phyloP scores from a whole-genome alignment of 768 basidiomycete genomes.

The Lentinula lateritia region DNA sequence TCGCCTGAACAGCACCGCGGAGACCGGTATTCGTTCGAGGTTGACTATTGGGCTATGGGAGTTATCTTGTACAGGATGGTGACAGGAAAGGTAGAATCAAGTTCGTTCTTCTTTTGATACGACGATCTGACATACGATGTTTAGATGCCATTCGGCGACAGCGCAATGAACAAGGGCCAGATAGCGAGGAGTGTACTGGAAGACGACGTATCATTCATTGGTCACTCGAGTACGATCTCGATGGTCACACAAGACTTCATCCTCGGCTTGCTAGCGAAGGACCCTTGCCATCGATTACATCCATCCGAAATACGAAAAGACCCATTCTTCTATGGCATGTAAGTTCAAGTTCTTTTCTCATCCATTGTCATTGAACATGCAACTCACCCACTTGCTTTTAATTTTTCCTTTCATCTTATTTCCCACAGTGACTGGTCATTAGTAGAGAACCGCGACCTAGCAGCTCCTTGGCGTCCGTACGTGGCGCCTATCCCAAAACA shows the following conservation, averaged over 20 bases:
- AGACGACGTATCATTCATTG: slow-evolving; percentile 8
- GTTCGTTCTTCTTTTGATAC: neutral
- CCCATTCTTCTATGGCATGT: slow-evolving; percentile 8
- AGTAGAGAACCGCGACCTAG: slow-evolving; percentile 4
- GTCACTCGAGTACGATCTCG: neutral
- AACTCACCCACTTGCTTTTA: slow-evolving; percentile 1
- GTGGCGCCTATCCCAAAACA: slow-evolving; percentile 8
- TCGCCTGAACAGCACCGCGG: slow-evolving; percentile 15
- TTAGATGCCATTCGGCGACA: slow-evolving; percentile 10
- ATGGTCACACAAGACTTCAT: slow-evolving; percentile 5
- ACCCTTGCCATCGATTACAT: slow-evolving; percentile 2
- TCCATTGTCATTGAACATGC: slow-evolving; percentile 5
- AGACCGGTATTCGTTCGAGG: slow-evolving; percentile 13
- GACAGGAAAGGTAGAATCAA: slow-evolving; percentile 33
- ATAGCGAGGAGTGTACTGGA: slow-evolving; percentile 8
- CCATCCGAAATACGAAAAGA: slow-evolving; percentile 5
- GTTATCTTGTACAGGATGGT: slow-evolving; percentile 64
- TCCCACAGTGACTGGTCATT: slow-evolving; percentile 9
- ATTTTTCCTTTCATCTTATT: neutral
- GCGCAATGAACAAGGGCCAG: slow-evolving; percentile 4
- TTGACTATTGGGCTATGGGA: slow-evolving; percentile 72
- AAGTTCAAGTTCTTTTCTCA: neutral
- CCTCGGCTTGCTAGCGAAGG: slow-evolving; percentile 3
- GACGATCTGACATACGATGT: neutral
- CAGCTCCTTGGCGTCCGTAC: slow-evolving; percentile 9